Conservation (phyloP, 176 grass and related monocot species). For the Echinochloa phyllopogon region DNA sequence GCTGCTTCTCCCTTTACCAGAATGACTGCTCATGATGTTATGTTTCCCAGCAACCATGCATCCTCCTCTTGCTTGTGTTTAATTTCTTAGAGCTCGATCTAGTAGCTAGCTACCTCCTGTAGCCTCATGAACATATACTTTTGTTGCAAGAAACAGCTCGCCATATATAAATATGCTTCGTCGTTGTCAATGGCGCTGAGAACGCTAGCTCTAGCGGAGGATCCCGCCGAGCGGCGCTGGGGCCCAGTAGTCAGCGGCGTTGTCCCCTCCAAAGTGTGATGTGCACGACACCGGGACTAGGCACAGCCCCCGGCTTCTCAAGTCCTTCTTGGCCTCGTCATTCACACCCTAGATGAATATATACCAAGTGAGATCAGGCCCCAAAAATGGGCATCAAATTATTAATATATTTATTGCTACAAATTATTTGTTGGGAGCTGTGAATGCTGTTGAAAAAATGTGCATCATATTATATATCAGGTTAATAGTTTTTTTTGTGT, state of each 20-base stretch:
- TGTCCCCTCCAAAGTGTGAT: conserved; percentile 72
- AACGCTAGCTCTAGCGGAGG: conserved; percentile 31
- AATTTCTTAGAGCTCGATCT: conserved; percentile 4
- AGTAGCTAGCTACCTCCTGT: conserved; percentile 1
- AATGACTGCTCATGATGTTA: conserved; percentile 99
- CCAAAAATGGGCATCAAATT: neutral
- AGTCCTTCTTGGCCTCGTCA: conserved; percentile 67
- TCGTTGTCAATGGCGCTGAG: neutral
- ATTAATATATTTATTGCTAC: neutral
- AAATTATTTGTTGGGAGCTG: neutral
- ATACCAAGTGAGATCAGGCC: neutral
- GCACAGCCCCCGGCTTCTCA: conserved; percentile 86
- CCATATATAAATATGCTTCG: too few species aligned
- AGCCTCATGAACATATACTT: conserved; percentile 38
- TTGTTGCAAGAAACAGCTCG: conserved; percentile 31
- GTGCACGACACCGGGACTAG: conserved; percentile 94
- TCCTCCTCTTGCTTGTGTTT: neutral
- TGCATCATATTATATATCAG: too few species aligned
- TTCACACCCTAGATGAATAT: conserved; percentile 39
- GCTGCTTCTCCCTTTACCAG: conserved; percentile 34
- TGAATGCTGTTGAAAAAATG: neutral
- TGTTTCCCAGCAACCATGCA: conserved; percentile 51
- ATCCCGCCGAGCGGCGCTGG: conserved; percentile 49
- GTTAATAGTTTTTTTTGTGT: neutral
- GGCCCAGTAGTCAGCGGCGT: conserved; percentile 83